phyloP scores from a whole-genome alignment of 1,284 basidiomycete genomes.

The Fistulina hepatica region DNA sequence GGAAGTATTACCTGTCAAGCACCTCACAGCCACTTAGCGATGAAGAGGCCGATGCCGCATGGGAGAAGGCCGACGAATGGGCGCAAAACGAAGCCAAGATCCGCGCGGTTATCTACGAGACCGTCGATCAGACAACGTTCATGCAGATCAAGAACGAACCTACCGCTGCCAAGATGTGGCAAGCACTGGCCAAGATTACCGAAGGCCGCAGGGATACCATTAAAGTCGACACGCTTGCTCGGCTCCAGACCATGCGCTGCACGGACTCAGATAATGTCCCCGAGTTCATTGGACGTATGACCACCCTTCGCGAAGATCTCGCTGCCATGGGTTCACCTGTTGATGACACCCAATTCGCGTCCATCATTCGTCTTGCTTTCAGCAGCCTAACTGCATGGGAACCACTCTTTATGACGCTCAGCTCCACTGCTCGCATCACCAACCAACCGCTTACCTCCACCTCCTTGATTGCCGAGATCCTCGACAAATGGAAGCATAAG shows the following conservation, averaged over 20 bases:
- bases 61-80: conserved; percentile 17
- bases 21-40: conserved; percentile 12
- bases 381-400: no score
- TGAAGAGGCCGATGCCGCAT: conserved; percentile 16
- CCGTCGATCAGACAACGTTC: conserved; percentile 16
- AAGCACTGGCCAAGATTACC: conserved; percentile 15
- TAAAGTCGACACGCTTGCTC: conserved; percentile 14
- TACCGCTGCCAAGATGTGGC: conserved; percentile 15
- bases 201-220: conserved; percentile 17
- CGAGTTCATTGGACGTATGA: conserved; percentile 17
- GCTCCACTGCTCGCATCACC: conserved; percentile 7
- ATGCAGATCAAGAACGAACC: conserved; percentile 17
- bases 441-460: conserved; percentile 8
- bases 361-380: conserved; percentile 18
- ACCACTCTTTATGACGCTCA: conserved; percentile 16
- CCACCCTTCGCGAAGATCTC: conserved; percentile 17
- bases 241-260: conserved; percentile 15
- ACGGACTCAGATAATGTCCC: conserved; percentile 16
- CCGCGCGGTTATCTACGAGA: conserved; percentile 19
- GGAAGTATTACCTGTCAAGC: conserved; percentile 7
- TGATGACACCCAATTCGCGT: conserved; percentile 13
- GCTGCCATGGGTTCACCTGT: conserved; percentile 16
- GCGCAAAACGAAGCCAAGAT: conserved; percentile 18
- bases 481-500: no score
- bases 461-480: conserved; percentile 9